Base-by-base conservation (phyloP, 192 early-diverging fungal species). In the Rhizophagus clarus region DNA sequence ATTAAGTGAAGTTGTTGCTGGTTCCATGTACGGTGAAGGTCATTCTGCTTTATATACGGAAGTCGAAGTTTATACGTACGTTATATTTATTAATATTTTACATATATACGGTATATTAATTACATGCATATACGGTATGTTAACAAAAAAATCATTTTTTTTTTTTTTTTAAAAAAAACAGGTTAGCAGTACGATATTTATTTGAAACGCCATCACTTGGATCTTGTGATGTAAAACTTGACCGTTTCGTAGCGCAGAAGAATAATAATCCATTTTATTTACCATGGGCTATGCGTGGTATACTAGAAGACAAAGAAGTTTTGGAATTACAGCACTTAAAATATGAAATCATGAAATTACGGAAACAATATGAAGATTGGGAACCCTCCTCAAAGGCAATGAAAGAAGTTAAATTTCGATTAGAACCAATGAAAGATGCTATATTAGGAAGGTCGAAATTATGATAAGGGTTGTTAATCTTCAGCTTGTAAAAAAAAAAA, bases 11-110 rank as follows among this genome's bases (percentile, higher is more conserved):
- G 91, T 93, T 4, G 80, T 99, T 6, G 94, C 93, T 8, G 97
- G 97, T 31, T 94, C 92, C 76, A 81, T 99, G 20, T 96, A 95
- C 86, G 90, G 92, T 3, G 93, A 93, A 74, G 98, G 97, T 6
- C 98, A 99, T 81, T 97, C 95, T 8, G 94, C 95, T 15, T 87
- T 99, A 34, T 99, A 99, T 78, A 96, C 95, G 77, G 97, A 98
- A 79, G 82, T 91, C 2, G 88, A 94, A 32, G 96, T 96, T 0
- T 99, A 96, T 85, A 89, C 88, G 84, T 86, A 80, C 75, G 85
- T 82, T 15, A 4, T 12, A 34, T 32, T 31, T 61, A 5, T 37
- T 37, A 37, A 8, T 37, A 37, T 37, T 37, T 37, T 37, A 8
- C 37, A 37, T 37, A 37, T 7, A 37, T 37, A 8, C 8, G 5